A percentile compares a stretch with the other conserved stretches of the same genome.
Evolutionary conservation across 805 yeast genomes (phyloP).

Genomic region (Grigorovia yakushimaensis): DNA sequence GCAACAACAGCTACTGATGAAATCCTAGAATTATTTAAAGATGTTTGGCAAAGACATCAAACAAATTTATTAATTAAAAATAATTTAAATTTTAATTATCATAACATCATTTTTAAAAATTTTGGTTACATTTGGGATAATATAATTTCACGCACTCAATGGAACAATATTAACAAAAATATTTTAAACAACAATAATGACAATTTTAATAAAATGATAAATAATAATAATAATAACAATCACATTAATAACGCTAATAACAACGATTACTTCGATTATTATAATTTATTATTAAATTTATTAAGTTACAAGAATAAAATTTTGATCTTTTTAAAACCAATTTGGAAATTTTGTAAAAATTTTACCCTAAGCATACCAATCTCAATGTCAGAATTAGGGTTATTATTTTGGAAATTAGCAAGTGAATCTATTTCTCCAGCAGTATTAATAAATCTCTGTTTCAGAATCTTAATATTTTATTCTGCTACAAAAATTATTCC

Average conservation of each 20-base stretch:
- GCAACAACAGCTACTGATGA: slow-evolving; percentile 45
- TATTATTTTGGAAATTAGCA: slow-evolving; percentile 36
- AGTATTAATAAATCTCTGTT: slow-evolving; percentile 69
- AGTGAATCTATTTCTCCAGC: slow-evolving; percentile 66
- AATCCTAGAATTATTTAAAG: slow-evolving; percentile 32
- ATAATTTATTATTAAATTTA: neutral
- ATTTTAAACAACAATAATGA: neutral
- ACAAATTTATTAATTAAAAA: slow-evolving; percentile 26
- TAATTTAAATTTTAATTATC: slow-evolving; percentile 25
- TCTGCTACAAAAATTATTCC: slow-evolving; percentile 95
- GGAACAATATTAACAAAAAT: neutral
- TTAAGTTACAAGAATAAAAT: neutral
- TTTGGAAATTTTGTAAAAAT: slow-evolving; percentile 22
- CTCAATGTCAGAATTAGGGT: slow-evolving; percentile 22
- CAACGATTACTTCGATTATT: too few relatives aligned
- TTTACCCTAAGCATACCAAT: slow-evolving; percentile 25
- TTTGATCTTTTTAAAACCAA: slow-evolving; percentile 13
- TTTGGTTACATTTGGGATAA: slow-evolving; percentile 21
- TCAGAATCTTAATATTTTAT: slow-evolving; percentile 75
- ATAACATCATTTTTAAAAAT: slow-evolving; percentile 20
- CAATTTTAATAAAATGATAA: neutral
- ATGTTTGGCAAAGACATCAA: slow-evolving; percentile 30
- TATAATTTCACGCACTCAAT: slow-evolving; percentile 12
- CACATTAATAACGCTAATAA: slow-evolving; percentile 1
- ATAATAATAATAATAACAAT: neutral